Percentiles rank a stretch among this genome's conserved stretches.
phyloP scores from a whole-genome alignment of 192 early-diverging fungal genomes.

The Coemansia umbellata region DNA sequence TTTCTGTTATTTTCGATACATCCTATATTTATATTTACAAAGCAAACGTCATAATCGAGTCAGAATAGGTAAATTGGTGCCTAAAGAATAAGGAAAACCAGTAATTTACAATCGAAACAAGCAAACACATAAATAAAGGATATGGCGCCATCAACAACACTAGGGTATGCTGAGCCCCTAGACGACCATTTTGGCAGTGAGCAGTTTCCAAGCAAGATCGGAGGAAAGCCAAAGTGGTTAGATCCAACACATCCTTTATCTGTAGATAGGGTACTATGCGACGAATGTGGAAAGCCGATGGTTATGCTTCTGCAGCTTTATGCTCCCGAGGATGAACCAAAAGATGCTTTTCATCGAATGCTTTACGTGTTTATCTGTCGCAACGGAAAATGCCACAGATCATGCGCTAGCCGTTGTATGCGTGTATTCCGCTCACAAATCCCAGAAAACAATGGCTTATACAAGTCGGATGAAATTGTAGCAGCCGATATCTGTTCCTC shows the following conservation, averaged over 20 bases:
- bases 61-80: no score
- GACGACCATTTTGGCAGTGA: constrained; percentile 59
- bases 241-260: constrained; percentile 65
- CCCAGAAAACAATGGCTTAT: constrained; percentile 68
- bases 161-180: constrained; percentile 72
- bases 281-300: constrained; percentile 72
- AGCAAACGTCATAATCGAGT: no score
- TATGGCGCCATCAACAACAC: constrained; percentile 30
- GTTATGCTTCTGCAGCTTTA: constrained; percentile 81
- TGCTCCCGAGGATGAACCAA: constrained; percentile 84
- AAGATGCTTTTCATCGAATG: constrained; percentile 84
- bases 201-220: constrained; percentile 80
- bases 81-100: no score
- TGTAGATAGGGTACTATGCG: constrained; percentile 62
- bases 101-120: no score
- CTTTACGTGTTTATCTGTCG: constrained; percentile 93
- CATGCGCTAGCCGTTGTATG: constrained; percentile 62
- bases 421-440: constrained; percentile 81
- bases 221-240: constrained; percentile 81
- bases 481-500: constrained; percentile 8
- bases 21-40: no score
- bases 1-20: no score
- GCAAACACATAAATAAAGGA: no score
- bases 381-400: constrained; percentile 74
- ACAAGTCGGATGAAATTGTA: constrained; percentile 15